Conservation (phyloP, 2,329 filamentous ascomycete species). For the Apiospora kogelbergensis region DNA sequence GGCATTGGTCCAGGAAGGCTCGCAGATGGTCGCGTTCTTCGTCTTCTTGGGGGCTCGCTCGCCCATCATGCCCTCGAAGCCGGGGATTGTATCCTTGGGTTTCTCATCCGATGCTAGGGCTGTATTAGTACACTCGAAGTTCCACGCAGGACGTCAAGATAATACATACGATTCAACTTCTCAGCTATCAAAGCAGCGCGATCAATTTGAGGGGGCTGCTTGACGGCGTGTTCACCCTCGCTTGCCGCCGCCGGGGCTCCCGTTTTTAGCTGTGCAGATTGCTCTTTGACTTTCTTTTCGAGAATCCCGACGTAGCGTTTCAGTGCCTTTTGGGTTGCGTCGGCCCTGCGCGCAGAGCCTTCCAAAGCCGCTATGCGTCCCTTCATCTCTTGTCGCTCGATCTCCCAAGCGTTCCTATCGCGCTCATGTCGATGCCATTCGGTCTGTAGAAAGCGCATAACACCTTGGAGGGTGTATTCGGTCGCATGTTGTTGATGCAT, state of each 20-base stretch:
- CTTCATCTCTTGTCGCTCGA: slow-evolving; percentile 99
- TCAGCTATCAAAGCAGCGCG: slow-evolving; percentile 55
- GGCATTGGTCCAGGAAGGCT: slow-evolving; percentile 62
- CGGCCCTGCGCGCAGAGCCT: slow-evolving; percentile 82
- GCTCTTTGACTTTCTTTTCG: slow-evolving; percentile 83
- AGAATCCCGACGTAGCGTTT: slow-evolving; percentile 89
- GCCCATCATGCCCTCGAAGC: slow-evolving; percentile 39
- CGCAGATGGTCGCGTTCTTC: slow-evolving; percentile 54
- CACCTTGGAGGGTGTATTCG: slow-evolving; percentile 68
- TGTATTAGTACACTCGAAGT: neutral
- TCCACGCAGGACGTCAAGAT: neutral
- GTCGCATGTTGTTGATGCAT: slow-evolving; percentile 57
- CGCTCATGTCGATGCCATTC: slow-evolving; percentile 99
- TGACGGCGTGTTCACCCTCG: slow-evolving; percentile 47
- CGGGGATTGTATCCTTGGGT: slow-evolving; percentile 37
- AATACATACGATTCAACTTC: slow-evolving; percentile 52
- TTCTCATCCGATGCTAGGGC: slow-evolving; percentile 42
- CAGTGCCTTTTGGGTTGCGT: slow-evolving; percentile 83
- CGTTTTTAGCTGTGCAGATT: slow-evolving; percentile 69
- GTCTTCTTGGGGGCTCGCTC: slow-evolving; percentile 29
- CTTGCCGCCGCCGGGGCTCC: slow-evolving; percentile 41
- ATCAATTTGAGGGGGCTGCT: slow-evolving; percentile 38
- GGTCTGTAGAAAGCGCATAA: slow-evolving; percentile 98
- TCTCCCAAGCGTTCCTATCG: slow-evolving; percentile 97
- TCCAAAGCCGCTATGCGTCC: slow-evolving; percentile 93